Conservation (phyloP, 2,329 filamentous ascomycete species). For the Pseudocercospora fijiensis region DNA sequence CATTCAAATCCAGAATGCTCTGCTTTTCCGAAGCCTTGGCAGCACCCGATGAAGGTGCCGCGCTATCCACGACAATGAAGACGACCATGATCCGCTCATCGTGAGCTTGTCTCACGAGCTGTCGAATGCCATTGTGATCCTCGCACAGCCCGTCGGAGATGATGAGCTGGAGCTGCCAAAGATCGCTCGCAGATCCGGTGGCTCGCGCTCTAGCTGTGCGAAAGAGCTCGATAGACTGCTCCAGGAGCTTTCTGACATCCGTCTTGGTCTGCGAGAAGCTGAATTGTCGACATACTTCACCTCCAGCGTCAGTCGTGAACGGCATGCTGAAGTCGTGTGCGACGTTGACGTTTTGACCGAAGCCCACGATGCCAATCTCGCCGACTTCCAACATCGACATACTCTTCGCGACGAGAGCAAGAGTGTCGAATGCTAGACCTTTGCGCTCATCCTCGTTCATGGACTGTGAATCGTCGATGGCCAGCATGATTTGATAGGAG, state of each 20-base stretch:
- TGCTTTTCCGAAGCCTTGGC: slow-evolving; percentile 42
- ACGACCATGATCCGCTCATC: slow-evolving; percentile 97
- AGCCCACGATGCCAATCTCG: slow-evolving; percentile 86
- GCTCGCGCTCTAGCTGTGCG: slow-evolving; percentile 67
- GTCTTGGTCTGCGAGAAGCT: slow-evolving; percentile 82
- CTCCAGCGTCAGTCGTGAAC: slow-evolving; percentile 77
- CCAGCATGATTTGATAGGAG: slow-evolving; percentile 94
- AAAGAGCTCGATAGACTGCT: slow-evolving; percentile 77
- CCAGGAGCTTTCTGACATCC: slow-evolving; percentile 76
- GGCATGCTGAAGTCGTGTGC: slow-evolving; percentile 83
- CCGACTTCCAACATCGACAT: slow-evolving; percentile 92
- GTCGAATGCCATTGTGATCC: slow-evolving; percentile 77
- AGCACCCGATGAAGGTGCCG: slow-evolving; percentile 21
- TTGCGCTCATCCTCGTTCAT: slow-evolving; percentile 84
- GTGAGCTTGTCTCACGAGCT: slow-evolving; percentile 80
- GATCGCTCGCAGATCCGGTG: slow-evolving; percentile 58
- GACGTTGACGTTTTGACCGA: slow-evolving; percentile 78
- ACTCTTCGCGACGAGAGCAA: slow-evolving; percentile 84
- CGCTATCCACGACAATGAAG: slow-evolving; percentile 88
- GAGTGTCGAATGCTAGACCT: slow-evolving; percentile 83
- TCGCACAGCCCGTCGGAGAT: slow-evolving; percentile 93
- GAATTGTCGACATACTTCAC: slow-evolving; percentile 80
- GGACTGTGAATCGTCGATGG: slow-evolving; percentile 90
- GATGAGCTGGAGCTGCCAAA: slow-evolving; percentile 94
- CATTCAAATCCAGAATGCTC: slow-evolving; percentile 83